These are phyloP conservation scores for Saprolegnia diclina DNA, from an alignment of 352 stramenopile genomes.

Conservation along the genomic window DNA sequence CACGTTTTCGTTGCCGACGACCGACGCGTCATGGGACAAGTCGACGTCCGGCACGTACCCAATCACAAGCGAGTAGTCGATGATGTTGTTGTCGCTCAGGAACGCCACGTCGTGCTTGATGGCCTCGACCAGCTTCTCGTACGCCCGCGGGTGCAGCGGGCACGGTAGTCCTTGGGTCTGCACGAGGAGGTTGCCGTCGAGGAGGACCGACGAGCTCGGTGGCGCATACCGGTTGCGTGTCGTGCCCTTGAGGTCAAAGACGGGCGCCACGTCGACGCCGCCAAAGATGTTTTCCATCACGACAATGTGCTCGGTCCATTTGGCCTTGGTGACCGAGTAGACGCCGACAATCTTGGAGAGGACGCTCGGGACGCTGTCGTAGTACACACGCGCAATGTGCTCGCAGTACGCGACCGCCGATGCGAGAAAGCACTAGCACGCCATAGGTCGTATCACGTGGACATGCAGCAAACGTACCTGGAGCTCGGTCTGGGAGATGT, in stretches of 20 bases:
- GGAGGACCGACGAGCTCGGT: conserved; percentile 41
- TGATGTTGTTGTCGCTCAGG: conserved; percentile 97
- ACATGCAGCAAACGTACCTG: conserved; percentile 82
- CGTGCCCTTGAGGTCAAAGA: conserved; percentile 99
- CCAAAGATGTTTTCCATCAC: conserved; percentile 98
- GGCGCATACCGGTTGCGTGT: conserved; percentile 86
- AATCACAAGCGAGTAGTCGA: conserved; percentile 99
- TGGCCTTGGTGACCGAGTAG: conserved; percentile 95
- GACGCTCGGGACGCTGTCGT: conserved; percentile 90
- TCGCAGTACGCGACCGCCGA: conserved; percentile 92
- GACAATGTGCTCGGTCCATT: conserved; percentile 87
- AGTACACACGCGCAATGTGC: conserved; percentile 96
- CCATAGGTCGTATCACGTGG: conserved; percentile 62
- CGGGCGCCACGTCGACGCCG: conserved; percentile 87
- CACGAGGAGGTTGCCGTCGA: conserved; percentile 84
- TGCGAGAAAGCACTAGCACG: conserved; percentile 65
- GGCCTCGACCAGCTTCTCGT: conserved; percentile 68
- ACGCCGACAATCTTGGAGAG: conserved; percentile 97
- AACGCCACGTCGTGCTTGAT: conserved; percentile 97
- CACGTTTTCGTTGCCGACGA: conserved; percentile 29
- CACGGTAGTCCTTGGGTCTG: conserved; percentile 72
- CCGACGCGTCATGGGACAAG: conserved; percentile 34
- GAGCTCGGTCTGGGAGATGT: conserved; percentile 96
- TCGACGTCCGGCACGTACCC: conserved; percentile 66
- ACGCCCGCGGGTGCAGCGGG: conserved; percentile 60